Percentiles rank a stretch among this genome's conserved stretches.
Evolutionary conservation across 2,329 filamentous ascomycete species (phyloP).

Genomic region (Venturia effusa): DNA sequence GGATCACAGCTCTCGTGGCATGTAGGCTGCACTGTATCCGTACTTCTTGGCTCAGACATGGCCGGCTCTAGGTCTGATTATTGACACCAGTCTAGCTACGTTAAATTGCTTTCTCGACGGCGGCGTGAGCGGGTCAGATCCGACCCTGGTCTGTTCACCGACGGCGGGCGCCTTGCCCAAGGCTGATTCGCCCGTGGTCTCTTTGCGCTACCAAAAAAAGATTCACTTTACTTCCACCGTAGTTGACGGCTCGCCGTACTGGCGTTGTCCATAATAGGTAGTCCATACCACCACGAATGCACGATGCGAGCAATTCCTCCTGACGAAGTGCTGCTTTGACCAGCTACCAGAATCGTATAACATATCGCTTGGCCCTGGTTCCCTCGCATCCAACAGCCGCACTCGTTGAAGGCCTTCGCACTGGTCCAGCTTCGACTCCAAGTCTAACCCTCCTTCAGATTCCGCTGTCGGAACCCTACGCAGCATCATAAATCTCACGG

Average conservation of each 20-base stretch:
- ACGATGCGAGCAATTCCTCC: neutral
- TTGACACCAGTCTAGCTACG: neutral
- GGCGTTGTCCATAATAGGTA: neutral
- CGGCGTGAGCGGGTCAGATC: neutral
- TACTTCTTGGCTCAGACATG: neutral
- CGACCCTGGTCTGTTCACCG: neutral
- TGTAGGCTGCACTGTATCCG: neutral
- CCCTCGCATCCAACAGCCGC: neutral
- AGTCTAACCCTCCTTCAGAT: neutral
- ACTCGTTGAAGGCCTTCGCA: neutral
- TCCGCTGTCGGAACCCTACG: neutral
- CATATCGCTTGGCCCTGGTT: neutral
- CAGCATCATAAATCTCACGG: neutral
- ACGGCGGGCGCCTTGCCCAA: neutral
- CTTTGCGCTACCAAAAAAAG: neutral
- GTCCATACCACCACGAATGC: conserved; percentile 1
- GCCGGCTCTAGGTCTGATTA: neutral
- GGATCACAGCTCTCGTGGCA: neutral
- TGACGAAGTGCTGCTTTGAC: neutral
- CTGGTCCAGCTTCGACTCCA: neutral
- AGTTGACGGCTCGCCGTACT: neutral
- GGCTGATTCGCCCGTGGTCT: neutral
- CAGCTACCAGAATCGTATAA: neutral
- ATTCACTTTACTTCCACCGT: neutral
- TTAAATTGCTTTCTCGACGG: neutral